These are phyloP conservation scores for Termitomyces titanicus DNA, from an alignment of 768 basidiomycete species.

Conservation along the genomic window DNA sequence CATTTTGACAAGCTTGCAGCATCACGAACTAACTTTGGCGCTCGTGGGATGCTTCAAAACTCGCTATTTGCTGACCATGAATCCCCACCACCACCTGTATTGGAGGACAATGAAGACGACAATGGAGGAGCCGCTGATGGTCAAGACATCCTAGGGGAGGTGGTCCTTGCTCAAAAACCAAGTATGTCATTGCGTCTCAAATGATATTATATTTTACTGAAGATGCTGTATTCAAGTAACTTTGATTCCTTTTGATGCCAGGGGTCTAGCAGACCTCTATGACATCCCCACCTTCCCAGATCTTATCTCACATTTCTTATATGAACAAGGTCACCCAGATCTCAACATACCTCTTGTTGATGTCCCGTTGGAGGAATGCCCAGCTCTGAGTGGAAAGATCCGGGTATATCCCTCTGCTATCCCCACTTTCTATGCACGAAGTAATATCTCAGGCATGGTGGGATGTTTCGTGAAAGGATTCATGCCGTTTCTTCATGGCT, in stretches of 20 bases:
- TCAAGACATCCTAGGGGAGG: background rate
- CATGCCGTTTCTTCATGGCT: background rate
- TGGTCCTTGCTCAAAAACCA: background rate
- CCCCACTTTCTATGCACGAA: conserved; percentile 3
- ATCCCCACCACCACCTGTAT: too few relatives aligned
- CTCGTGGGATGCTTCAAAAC: too few relatives aligned
- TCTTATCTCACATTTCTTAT: conserved; percentile 15
- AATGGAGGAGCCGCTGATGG: background rate
- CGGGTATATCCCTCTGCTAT: conserved; percentile 2
- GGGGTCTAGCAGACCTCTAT: background rate
- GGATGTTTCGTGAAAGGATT: conserved; percentile 3
- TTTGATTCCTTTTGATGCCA: background rate
- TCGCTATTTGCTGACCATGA: too few relatives aligned
- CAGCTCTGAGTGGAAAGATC: background rate
- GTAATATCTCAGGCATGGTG: background rate
- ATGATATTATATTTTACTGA: background rate
- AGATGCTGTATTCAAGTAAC: background rate
- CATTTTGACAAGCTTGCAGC: conserved; percentile 12
- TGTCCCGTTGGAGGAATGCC: too few relatives aligned
- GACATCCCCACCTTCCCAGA: conserved; percentile 9
- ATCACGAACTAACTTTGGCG: conserved; percentile 4
- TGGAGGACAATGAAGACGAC: background rate
- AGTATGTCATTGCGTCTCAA: background rate
- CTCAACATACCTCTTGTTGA: background rate
- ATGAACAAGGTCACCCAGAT: conserved; percentile 15